Percentiles rank a stretch among this genome's conserved stretches.
Evolutionary conservation across 2,329 filamentous ascomycete genomes (phyloP).

Genomic region (Trichoderma breve): DNA sequence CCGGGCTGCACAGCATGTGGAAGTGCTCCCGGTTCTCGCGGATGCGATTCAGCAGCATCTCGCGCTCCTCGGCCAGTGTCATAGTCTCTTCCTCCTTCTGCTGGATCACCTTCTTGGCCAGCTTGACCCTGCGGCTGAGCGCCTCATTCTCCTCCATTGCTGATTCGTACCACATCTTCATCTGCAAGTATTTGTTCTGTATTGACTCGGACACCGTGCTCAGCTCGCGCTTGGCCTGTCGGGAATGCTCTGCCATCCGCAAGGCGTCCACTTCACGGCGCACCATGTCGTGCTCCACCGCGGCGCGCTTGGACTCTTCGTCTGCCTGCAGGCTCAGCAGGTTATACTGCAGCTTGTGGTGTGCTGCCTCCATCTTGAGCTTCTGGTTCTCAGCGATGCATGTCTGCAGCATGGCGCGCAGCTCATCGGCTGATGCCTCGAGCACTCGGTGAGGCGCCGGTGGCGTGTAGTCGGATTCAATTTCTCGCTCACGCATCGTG

Average conservation of each 20-base stretch:
- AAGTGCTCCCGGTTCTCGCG: conserved; percentile 87
- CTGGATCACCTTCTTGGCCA: conserved; percentile 75
- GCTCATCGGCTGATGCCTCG: conserved; percentile 53
- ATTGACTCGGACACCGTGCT: conserved; percentile 52
- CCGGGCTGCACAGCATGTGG: conserved; percentile 72
- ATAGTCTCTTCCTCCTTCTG: conserved; percentile 73
- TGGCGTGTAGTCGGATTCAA: conserved; percentile 42
- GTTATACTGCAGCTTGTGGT: conserved; percentile 87
- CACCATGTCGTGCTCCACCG: conserved; percentile 90
- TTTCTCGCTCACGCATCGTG: conserved; percentile 32
- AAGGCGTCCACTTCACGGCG: conserved; percentile 83
- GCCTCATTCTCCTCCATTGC: conserved; percentile 64
- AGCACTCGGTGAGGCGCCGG: conserved; percentile 51
- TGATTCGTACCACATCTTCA: conserved; percentile 65
- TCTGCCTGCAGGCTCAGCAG: conserved; percentile 80
- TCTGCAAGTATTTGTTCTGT: conserved; percentile 56
- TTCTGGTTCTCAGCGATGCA: conserved; percentile 56
- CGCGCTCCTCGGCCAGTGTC: conserved; percentile 70
- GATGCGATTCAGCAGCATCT: conserved; percentile 77
- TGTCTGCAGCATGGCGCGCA: conserved; percentile 55
- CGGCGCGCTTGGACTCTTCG: conserved; percentile 80
- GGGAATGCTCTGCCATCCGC: conserved; percentile 68
- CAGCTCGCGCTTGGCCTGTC: conserved; percentile 56
- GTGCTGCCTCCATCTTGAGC: conserved; percentile 78
- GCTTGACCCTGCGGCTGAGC: conserved; percentile 63